Conservation (phyloP, 2,329 filamentous ascomycete species). For the Aspergillus puulaauensis region DNA sequence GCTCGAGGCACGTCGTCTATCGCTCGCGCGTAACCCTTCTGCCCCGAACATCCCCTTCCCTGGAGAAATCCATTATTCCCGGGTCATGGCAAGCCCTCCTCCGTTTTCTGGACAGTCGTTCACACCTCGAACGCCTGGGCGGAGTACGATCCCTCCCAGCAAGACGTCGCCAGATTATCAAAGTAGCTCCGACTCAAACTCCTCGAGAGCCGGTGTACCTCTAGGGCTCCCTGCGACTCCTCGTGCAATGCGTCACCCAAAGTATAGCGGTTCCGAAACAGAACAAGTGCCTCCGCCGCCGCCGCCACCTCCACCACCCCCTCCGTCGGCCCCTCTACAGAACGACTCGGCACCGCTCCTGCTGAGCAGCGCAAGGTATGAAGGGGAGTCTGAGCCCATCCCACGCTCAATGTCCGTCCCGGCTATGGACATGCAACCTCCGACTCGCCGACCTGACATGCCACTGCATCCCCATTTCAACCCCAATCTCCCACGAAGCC, state of each 20-base stretch:
- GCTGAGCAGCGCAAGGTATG: conserved; percentile 37
- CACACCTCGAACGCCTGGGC: conserved; percentile 33
- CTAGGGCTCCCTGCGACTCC: conserved; percentile 88
- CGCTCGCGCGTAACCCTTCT: conserved; percentile 75
- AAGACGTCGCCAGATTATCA: conserved; percentile 41
- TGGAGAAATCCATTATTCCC: conserved; percentile 46
- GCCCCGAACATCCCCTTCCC: conserved; percentile 80
- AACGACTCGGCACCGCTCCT: conserved; percentile 50
- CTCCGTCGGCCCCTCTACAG: conserved; percentile 43
- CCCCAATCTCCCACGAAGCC: conserved; percentile 39
- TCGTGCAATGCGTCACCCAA: conserved; percentile 80
- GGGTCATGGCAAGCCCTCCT: conserved; percentile 49
- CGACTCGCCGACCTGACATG: conserved; percentile 28
- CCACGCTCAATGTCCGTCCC: conserved; percentile 42
- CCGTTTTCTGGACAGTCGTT: conserved; percentile 34
- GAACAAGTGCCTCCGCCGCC: conserved; percentile 42
- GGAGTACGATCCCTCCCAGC: conserved; percentile 32
- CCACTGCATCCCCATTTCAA: conserved; percentile 44
- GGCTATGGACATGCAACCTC: conserved; percentile 29
- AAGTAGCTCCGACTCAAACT: conserved; percentile 40
- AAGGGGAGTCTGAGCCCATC: conserved; percentile 36
- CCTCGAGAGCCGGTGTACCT: conserved; percentile 48
- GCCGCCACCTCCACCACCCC: conserved; percentile 5
- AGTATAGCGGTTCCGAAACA: conserved; percentile 54
- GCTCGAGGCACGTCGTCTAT: conserved; percentile 82